Evolutionary conservation across 306 rosid species (phyloP), one percentile per base, ranked within the genome.

Genomic region (Fragaria ananassa): DNA sequence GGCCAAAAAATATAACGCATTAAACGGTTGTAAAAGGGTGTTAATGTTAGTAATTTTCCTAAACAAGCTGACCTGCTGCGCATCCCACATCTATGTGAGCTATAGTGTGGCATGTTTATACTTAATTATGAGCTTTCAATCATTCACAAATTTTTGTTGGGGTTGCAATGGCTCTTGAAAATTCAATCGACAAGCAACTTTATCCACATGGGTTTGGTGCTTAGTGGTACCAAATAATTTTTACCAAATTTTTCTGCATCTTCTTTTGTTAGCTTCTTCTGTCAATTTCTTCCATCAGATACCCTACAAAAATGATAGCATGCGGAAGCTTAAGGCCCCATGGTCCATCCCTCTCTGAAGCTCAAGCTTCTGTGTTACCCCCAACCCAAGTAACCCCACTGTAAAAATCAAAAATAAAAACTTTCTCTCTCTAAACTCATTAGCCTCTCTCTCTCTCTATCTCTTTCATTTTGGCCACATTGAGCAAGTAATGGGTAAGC

Each of bases 161-260:
- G 62, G 49, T 12, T n/a, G 23, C 27, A 51, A 39, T 51, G 74
- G 68, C 64, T 29, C 39, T 12, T 74, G 70, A 74, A 74, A 29
- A 58, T 74, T 58, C 54, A 68, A 56, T 31, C 31, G 47, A 77
- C 70, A 68, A 68, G 58, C 75, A 42, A 57, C 81, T 77, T 77
- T 77, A 77, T 68, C 75, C 81, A 77, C 75, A 68, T 76, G 80
- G 80, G 45, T 56, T 68, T 39, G 29, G 29, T 64, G 29, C 29
- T 29, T 58, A 44, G 68, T 74, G 70, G 78, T 73, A 73, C 67
- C 76, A 73, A 37, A 31, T 47, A 54, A 31, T 63, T 56, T 42
- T 47, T 51, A 64, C 63, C 71, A 75, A 49, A n/a, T 10, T 27
- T 18, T 37, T 44, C 11, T n/a, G 17, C 46, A 54, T 8, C 34